Evolutionary conservation across 345 rosid species (phyloP).

Genomic region (Corymbia maculata): DNA sequence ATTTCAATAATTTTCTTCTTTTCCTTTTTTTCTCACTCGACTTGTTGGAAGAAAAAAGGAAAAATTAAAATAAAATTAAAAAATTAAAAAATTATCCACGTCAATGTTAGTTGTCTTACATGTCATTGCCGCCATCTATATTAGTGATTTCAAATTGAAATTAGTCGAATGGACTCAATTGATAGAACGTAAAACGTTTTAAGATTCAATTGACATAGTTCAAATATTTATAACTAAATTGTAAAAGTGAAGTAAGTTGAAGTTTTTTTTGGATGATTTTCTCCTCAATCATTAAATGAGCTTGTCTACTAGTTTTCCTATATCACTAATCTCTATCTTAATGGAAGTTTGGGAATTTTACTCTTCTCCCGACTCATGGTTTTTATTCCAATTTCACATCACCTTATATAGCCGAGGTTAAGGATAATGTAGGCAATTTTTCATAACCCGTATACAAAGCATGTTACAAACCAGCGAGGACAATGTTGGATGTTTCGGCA

Average conservation of each 20-base stretch:
- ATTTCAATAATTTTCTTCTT: no score
- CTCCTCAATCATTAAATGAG: background rate
- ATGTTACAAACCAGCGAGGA: background rate
- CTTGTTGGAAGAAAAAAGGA: no score
- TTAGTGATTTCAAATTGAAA: fast-evolving
- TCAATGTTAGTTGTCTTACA: background rate
- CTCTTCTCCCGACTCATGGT: background rate
- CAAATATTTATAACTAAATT: no score
- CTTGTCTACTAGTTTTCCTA: background rate
- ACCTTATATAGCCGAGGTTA: background rate
- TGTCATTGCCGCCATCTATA: no score
- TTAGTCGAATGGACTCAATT: background rate
- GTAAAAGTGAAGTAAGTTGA: background rate
- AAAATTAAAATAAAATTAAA: no score
- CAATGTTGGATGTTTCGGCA: no score
- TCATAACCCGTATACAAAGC: background rate
- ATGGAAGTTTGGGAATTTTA: background rate
- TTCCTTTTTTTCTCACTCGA: no score
- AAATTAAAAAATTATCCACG: no score
- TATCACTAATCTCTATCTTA: background rate
- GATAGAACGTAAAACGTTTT: no score
- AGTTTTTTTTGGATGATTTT: background rate
- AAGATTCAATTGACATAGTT: no score
- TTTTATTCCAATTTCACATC: background rate
- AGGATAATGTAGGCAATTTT: background rate